Percentiles rank a stretch among this genome's conserved stretches.
Evolutionary conservation across 2,329 filamentous ascomycete species (phyloP).

Genomic region (Aureobasidium sp.): DNA sequence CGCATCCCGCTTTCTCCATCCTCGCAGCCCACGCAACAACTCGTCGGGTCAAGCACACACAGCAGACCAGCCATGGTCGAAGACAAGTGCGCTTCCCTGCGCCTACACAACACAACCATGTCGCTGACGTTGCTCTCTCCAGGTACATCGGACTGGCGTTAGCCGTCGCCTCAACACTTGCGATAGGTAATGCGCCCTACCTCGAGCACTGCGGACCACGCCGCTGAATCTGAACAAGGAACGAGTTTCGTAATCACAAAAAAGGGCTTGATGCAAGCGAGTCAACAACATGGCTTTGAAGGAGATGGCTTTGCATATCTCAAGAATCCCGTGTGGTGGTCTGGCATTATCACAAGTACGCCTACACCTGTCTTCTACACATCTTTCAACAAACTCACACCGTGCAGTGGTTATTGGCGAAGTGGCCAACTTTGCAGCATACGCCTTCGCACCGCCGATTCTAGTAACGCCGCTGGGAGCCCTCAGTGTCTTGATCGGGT

Average conservation of each 20-base stretch:
- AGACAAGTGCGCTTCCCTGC: slow-evolving; percentile 3
- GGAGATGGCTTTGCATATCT: slow-evolving; percentile 94
- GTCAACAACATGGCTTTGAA: slow-evolving; percentile 88
- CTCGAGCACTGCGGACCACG: background rate
- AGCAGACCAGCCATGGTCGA: slow-evolving; percentile 11
- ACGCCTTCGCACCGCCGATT: slow-evolving; percentile 97
- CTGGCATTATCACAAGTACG: slow-evolving; percentile 80
- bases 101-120: background rate
- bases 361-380: background rate
- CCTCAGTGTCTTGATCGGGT: slow-evolving; percentile 84
- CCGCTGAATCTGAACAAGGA: slow-evolving; percentile 42
- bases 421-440: slow-evolving; percentile 94
- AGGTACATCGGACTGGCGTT: slow-evolving; percentile 71
- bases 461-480: slow-evolving; percentile 92
- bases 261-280: slow-evolving; percentile 93
- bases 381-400: slow-evolving; percentile 13
- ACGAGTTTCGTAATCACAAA: slow-evolving; percentile 99
- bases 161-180: slow-evolving; percentile 66
- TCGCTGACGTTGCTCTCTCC: slow-evolving; percentile 4
- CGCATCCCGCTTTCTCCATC: slow-evolving; percentile 3
- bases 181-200: slow-evolving; percentile 54
- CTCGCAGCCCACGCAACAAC: background rate
- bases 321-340: slow-evolving; percentile 96
- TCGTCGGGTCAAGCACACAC: background rate
- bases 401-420: slow-evolving; percentile 78